Conservation (phyloP, 768 basidiomycete genomes). For the Pleurotus djamor region DNA sequence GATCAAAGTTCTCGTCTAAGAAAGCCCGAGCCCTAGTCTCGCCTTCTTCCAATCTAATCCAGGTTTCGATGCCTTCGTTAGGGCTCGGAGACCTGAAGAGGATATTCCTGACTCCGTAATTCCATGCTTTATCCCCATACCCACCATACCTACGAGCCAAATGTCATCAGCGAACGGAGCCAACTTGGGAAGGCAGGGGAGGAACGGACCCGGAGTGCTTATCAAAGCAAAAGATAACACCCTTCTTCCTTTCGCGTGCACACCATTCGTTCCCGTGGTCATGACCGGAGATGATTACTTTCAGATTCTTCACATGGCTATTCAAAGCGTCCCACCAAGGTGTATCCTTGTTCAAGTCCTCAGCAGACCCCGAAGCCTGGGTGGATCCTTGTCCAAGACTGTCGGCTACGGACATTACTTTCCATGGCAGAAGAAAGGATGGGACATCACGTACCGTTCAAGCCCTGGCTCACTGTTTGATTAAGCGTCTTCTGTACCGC, state of each 20-base stretch:
- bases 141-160: conserved; percentile 60
- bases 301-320: conserved; percentile 60
- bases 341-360: conserved; percentile 43
- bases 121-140: conserved; percentile 52
- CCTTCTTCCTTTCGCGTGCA: conserved; percentile 56
- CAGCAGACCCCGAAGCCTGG: conserved; percentile 44
- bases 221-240: conserved; percentile 72
- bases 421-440: background rate
- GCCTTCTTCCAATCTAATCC: conserved; percentile 64
- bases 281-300: conserved; percentile 70
- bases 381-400: conserved; percentile 54
- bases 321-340: conserved; percentile 65
- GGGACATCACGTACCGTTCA: conserved; percentile 32
- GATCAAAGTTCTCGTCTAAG: conserved; percentile 28
- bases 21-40: conserved; percentile 51
- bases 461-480: conserved; percentile 34
- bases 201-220: conserved; percentile 68
- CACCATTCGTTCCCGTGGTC: conserved; percentile 86
- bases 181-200: background rate
- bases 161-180: background rate
- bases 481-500: conserved; percentile 32
- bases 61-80: conserved; percentile 47
- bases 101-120: conserved; percentile 63
- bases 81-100: conserved; percentile 53
- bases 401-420: conserved; percentile 40